A percentile compares a stretch with the other conserved stretches of the same genome.
phyloP scores from a whole-genome alignment of 2,329 filamentous ascomycete species.

The Myriangium duriaei region DNA sequence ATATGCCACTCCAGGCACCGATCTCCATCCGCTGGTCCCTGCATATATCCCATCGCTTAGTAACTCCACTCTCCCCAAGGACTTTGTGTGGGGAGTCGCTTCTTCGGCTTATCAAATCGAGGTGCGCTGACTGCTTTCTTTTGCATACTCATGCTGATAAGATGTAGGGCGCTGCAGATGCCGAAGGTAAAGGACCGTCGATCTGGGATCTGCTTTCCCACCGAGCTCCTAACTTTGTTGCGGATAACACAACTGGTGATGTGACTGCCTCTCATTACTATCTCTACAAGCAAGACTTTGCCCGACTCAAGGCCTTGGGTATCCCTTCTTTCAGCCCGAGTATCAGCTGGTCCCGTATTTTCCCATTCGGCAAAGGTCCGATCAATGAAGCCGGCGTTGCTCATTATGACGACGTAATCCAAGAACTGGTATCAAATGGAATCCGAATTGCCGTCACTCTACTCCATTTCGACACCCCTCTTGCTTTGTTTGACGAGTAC shows the following conservation, averaged over 20 bases:
- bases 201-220: slow-evolving; percentile 26
- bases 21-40: slow-evolving; percentile 21
- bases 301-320: slow-evolving; percentile 29
- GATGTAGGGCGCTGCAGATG: slow-evolving; percentile 16
- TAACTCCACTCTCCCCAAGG: slow-evolving; percentile 19
- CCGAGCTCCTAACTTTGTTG: slow-evolving; percentile 17
- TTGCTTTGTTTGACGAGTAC: slow-evolving; percentile 27
- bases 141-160: background rate
- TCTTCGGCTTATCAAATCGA: slow-evolving; percentile 23
- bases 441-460: slow-evolving; percentile 36
- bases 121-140: background rate
- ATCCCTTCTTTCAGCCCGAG: slow-evolving; percentile 29
- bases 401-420: slow-evolving; percentile 38
- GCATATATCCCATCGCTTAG: slow-evolving; percentile 19
- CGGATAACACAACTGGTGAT: slow-evolving; percentile 28
- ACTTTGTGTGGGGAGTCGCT: slow-evolving; percentile 24
- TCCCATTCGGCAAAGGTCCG: slow-evolving; percentile 36
- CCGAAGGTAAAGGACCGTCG: slow-evolving; percentile 20
- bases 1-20: slow-evolving; percentile 23
- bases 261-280: slow-evolving; percentile 38
- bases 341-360: slow-evolving; percentile 37
- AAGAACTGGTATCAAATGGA: slow-evolving; percentile 16
- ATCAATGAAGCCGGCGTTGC: slow-evolving; percentile 35
- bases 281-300: slow-evolving; percentile 13
- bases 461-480: slow-evolving; percentile 31